These are phyloP conservation scores for Pyrenophora seminiperda DNA, from an alignment of 2,329 filamentous ascomycete genomes.

Conservation along the genomic window DNA sequence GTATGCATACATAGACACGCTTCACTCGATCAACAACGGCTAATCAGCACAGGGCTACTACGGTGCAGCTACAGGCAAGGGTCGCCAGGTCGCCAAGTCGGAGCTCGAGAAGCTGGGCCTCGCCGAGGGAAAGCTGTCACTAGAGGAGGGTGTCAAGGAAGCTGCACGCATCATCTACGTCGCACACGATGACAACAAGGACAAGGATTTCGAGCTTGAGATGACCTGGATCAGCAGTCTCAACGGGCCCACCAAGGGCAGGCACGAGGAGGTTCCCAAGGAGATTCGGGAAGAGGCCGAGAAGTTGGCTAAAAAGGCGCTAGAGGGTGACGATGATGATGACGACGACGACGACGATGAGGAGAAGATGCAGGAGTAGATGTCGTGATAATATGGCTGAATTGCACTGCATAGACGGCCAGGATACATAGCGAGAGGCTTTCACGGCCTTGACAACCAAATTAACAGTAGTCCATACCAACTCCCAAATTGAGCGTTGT, in stretches of 20 bases:
- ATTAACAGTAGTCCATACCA: slow-evolving; percentile 7
- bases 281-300: slow-evolving; percentile 90
- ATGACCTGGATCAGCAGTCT: slow-evolving; percentile 95
- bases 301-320: slow-evolving; percentile 84
- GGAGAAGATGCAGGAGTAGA: slow-evolving; percentile 83
- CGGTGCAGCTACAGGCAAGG: slow-evolving; percentile 95
- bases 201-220: slow-evolving; percentile 99
- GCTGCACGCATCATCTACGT: slow-evolving; percentile 96
- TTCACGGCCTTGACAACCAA: slow-evolving; percentile 23
- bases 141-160: slow-evolving; percentile 91
- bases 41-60: slow-evolving; percentile 76
- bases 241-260: slow-evolving; percentile 87
- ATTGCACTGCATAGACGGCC: slow-evolving; percentile 35
- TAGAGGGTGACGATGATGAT: slow-evolving; percentile 83
- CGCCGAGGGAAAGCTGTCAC: slow-evolving; percentile 72
- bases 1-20: slow-evolving; percentile 47
- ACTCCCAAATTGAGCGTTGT: too few relatives aligned
- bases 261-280: slow-evolving; percentile 91
- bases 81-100: slow-evolving; percentile 93
- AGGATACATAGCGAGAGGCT: slow-evolving; percentile 33
- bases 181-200: slow-evolving; percentile 98
- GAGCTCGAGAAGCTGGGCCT: slow-evolving; percentile 98
- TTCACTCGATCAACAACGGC: background rate
- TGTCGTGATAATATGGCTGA: background rate
- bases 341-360: slow-evolving; percentile 70